These are phyloP conservation scores for Cladorrhinum sp. DNA, from an alignment of 2,329 filamentous ascomycete species.

Conservation along the genomic window DNA sequence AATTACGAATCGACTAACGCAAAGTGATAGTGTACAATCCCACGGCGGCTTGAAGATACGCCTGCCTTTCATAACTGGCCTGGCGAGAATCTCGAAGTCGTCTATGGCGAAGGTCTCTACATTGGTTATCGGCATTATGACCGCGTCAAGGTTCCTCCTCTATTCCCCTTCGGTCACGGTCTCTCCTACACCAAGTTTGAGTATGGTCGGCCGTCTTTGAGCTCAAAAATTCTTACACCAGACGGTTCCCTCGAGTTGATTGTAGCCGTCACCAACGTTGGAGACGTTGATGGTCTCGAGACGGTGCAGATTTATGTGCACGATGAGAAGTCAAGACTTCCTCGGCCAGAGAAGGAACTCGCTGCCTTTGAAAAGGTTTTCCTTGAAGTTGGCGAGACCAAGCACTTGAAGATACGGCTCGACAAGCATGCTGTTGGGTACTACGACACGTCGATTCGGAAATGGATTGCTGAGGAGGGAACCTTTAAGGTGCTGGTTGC, in stretches of 20 bases:
- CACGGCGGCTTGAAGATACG: constrained; percentile 60
- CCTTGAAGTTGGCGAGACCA: constrained; percentile 55
- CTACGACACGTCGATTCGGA: constrained; percentile 56
- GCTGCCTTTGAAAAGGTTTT: constrained; percentile 66
- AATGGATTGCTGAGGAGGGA: constrained; percentile 67
- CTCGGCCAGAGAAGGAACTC: constrained; percentile 67
- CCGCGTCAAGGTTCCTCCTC: constrained; percentile 52
- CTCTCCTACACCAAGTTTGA: constrained; percentile 70
- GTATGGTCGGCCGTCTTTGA: constrained; percentile 57
- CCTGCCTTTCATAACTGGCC: constrained; percentile 72
- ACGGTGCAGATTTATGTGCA: constrained; percentile 66
- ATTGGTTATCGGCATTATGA: constrained; percentile 75
- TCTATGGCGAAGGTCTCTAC: constrained; percentile 71
- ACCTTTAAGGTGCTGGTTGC: constrained; percentile 59
- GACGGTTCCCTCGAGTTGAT: constrained; percentile 43
- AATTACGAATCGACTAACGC: constrained; percentile 1
- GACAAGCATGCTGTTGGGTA: constrained; percentile 57
- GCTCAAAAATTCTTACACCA: constrained; percentile 38
- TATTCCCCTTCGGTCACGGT: constrained; percentile 73
- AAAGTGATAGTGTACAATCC: constrained; percentile 57
- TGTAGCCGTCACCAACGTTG: constrained; percentile 54
- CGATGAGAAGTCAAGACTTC: constrained; percentile 61
- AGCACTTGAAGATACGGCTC: constrained; percentile 44
- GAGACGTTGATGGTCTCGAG: constrained; percentile 55
- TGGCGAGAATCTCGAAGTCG: constrained; percentile 63